Conservation (phyloP, 2,329 filamentous ascomycete species). For the Diaporthe aspalathi region DNA sequence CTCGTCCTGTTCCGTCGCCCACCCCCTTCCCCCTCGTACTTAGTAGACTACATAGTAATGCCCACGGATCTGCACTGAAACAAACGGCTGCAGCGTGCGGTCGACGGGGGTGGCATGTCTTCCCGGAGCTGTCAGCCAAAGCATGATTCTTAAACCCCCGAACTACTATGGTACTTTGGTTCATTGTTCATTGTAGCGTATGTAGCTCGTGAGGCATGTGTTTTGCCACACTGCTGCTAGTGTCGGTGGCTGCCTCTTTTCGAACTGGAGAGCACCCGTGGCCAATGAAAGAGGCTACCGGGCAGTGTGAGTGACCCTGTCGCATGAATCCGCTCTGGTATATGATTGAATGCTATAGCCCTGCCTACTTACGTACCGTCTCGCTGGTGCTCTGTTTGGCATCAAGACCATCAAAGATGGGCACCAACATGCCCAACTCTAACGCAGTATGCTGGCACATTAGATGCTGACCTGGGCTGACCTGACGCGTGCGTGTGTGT, state of each 20-base stretch:
- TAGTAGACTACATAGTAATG: too few species aligned
- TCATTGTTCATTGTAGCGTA: too few species aligned
- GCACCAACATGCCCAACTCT: too few species aligned
- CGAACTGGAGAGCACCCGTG: neutral
- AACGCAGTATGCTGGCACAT: too few species aligned
- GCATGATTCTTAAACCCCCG: neutral
- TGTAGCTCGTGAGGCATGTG: neutral
- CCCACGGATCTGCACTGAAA: neutral
- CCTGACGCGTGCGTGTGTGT: neutral
- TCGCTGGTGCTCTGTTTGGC: neutral
- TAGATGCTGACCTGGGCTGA: too few species aligned
- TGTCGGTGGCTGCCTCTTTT: neutral
- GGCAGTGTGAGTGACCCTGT: neutral
- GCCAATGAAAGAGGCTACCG: slow-evolving; percentile 1
- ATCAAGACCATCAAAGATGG: neutral
- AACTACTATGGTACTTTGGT: too few species aligned
- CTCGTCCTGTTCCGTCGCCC: neutral
- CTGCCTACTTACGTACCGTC: neutral
- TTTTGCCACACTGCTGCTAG: neutral
- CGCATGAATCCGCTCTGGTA: slow-evolving; percentile 12
- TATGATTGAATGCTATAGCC: slow-evolving; percentile 1
- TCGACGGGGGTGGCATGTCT: too few species aligned
- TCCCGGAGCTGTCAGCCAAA: slow-evolving; percentile 4
- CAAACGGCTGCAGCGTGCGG: neutral
- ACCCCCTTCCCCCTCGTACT: too few species aligned